These are phyloP conservation scores for Lentinus tigrinus DNA, from an alignment of 768 basidiomycete genomes.

Conservation along the genomic window DNA sequence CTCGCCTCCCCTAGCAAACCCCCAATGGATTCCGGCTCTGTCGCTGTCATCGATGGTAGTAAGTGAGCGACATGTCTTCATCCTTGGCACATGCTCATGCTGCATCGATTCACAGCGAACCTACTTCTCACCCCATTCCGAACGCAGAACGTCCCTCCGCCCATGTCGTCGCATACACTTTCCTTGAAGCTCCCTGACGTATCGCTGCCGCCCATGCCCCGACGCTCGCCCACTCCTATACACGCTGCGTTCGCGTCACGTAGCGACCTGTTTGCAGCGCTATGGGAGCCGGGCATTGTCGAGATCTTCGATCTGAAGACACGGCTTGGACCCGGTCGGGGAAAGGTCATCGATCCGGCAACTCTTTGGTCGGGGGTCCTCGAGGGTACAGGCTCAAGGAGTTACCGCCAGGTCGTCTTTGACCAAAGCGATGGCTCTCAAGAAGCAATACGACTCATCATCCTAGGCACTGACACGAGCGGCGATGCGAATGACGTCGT, in stretches of 20 bases:
- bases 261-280: slow-evolving; percentile 57
- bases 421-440: neutral
- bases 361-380: slow-evolving; percentile 31
- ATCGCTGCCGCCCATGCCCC: slow-evolving; percentile 37
- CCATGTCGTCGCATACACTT: slow-evolving; percentile 75
- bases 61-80: slow-evolving; percentile 28
- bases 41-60: slow-evolving; percentile 91
- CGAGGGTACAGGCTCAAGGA: neutral
- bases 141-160: slow-evolving; percentile 95
- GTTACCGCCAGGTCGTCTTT: slow-evolving; percentile 11
- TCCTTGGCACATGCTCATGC: neutral
- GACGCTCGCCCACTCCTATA: slow-evolving; percentile 55
- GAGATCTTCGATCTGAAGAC: slow-evolving; percentile 73
- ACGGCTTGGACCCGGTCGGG: slow-evolving; percentile 53
- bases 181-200: slow-evolving; percentile 21
- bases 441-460: slow-evolving; percentile 29
- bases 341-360: slow-evolving; percentile 59
- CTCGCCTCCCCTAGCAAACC: slow-evolving; percentile 54
- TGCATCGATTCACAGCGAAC: slow-evolving; percentile 46
- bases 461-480: slow-evolving; percentile 40
- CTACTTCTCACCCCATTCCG: slow-evolving; percentile 91
- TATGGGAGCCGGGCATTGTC: slow-evolving; percentile 70
- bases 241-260: slow-evolving; percentile 62
- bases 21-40: slow-evolving; percentile 78
- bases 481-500: slow-evolving; percentile 21